Evolutionary conservation across 139 green algal genomes (phyloP).

Genomic region (Pleodorina starrii): DNA sequence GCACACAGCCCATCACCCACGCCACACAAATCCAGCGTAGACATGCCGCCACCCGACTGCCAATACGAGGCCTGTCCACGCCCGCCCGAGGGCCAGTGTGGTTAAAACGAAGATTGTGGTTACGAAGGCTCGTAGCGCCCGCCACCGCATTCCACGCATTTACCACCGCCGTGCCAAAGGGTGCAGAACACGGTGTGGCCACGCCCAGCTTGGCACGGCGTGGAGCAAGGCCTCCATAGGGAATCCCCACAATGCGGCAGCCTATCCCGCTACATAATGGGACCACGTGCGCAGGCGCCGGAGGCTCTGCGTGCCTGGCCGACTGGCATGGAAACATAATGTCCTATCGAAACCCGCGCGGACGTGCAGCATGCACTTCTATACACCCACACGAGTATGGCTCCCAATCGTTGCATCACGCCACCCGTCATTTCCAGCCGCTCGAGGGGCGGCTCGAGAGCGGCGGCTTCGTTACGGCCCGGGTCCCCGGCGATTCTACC

Average conservation of each 20-base stretch:
- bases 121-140: neutral
- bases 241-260: neutral
- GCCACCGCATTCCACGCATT: too few species aligned
- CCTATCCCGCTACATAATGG: neutral
- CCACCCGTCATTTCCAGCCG: slow-evolving; percentile 22
- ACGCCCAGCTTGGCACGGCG: neutral
- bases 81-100: neutral
- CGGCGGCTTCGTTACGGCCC: neutral
- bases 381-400: neutral
- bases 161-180: neutral
- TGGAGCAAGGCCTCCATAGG: neutral
- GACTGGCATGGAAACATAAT: neutral
- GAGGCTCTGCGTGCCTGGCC: neutral
- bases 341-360: neutral
- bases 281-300: neutral
- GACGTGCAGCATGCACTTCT: neutral
- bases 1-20: neutral
- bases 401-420: neutral
- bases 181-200: neutral
- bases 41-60: neutral
- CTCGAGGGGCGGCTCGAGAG: slow-evolving; percentile 1
- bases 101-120: neutral
- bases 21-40: neutral
- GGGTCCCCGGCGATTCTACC: neutral
- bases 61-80: neutral